Conservation (phyloP, 75 land plant genomes). For the Pinus albicaulis region DNA sequence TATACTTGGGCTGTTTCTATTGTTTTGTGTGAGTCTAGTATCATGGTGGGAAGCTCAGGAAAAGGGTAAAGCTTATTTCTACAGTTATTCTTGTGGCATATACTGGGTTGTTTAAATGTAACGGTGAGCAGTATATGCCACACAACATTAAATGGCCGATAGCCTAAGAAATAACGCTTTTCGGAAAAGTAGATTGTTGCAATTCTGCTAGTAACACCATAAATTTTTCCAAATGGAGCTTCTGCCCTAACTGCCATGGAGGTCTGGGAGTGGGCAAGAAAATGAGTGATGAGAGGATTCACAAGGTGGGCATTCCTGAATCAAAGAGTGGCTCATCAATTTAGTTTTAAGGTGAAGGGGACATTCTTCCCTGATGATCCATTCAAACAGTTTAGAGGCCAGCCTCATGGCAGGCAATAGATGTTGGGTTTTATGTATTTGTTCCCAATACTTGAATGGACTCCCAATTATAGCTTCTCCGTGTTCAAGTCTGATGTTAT, state of each 20-base stretch:
- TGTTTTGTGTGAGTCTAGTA: background rate
- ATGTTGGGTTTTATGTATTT: conserved; percentile 24
- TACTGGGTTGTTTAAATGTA: too few species aligned
- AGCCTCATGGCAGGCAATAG: conserved; percentile 1
- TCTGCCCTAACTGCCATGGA: background rate
- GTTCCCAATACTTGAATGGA: conserved; percentile 46
- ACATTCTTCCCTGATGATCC: conserved; percentile 46
- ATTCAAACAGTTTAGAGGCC: conserved; percentile 37
- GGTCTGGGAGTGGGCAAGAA: background rate
- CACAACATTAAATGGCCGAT: too few species aligned
- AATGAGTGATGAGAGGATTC: background rate
- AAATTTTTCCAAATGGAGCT: background rate
- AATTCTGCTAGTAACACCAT: background rate
- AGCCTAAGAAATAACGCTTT: too few species aligned
- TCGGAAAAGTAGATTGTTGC: conserved; percentile 3
- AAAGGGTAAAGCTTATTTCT: too few species aligned
- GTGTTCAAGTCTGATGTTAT: conserved; percentile 25
- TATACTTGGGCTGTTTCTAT: too few species aligned
- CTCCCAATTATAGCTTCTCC: conserved; percentile 15
- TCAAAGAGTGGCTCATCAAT: background rate
- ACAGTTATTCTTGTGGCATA: too few species aligned
- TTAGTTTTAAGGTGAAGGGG: conserved; percentile 14
- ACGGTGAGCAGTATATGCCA: too few species aligned
- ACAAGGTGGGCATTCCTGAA: conserved; percentile 11
- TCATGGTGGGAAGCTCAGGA: conserved; percentile 10